Conservation (phyloP, 306 rosid genomes). For the Vachellia pachyceras region DNA sequence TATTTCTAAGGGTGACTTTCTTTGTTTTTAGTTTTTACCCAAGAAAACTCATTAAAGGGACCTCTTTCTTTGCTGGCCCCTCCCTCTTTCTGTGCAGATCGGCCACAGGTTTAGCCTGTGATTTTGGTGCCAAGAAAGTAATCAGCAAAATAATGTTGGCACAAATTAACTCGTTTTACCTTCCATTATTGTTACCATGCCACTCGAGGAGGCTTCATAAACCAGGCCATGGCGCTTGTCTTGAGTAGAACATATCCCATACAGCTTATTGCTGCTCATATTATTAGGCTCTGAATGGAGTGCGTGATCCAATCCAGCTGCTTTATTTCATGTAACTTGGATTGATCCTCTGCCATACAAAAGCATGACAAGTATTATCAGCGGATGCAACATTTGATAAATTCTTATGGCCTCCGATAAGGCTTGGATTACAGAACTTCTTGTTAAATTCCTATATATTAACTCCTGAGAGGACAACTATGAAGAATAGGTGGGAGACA, state of each 20-base stretch:
- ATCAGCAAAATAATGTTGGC: constrained; percentile 7
- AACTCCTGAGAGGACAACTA: background rate
- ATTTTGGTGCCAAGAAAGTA: constrained; percentile 12
- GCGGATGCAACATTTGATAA: background rate
- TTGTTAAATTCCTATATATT: background rate
- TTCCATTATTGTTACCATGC: background rate
- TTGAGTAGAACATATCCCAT: constrained; percentile 3
- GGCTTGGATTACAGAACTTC: background rate
- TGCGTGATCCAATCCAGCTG: background rate
- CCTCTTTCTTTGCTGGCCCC: background rate
- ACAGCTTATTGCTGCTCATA: background rate
- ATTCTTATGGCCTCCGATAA: background rate
- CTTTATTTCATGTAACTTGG: background rate
- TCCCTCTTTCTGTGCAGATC: constrained; percentile 2
- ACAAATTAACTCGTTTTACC: constrained; percentile 27
- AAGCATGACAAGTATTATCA: background rate
- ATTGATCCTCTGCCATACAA: background rate
- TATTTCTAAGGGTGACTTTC: background rate
- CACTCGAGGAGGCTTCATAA: constrained; percentile 19
- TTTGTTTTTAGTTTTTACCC: background rate
- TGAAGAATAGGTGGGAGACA: background rate
- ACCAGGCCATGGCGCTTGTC: constrained; percentile 38
- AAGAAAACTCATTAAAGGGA: background rate
- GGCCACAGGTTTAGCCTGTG: background rate
- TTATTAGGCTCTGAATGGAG: constrained; percentile 6